Base-by-base conservation (phyloP, 1,284 basidiomycete species). In the Sanguinoderma infundibulare region DNA sequence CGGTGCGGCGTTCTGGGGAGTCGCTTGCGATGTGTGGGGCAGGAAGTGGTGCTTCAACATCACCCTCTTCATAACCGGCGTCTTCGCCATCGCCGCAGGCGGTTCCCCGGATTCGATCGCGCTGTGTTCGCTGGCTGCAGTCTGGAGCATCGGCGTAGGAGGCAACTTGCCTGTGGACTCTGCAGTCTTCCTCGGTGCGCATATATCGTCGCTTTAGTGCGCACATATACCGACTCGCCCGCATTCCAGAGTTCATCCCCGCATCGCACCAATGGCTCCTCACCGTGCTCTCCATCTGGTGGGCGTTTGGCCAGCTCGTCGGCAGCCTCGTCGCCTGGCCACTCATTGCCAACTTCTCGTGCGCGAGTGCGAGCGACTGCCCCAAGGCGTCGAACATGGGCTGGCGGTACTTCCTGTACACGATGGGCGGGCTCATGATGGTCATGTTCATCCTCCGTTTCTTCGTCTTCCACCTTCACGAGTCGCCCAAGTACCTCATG, bases 111-210 rank as follows among this genome's bases (percentile, higher is more conserved):
- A 85, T 63, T 83, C 74, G 55, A 64, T 82, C 38, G 76, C 83
- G 0, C 75, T 91, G 17, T 83, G 81, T 53, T 79, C 83, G 0
- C 75, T 90, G 36, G 76, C 81, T 0, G 82, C 86, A 0, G 75
- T 85, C 2, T 85, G 85, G 78, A 84, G 85, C 2, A 73, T 89
- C 5, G 87, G 89, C 2, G 90, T 87, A 1, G 92, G 84, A 38
- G 87, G 87, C n/a, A 91, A 91, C 68, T 72, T 90, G 49, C 87
- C 92, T 0, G 90, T 94, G 6, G 92, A 94, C 72, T 89, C 90
- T 15, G 87, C 90, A 0, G 87, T 94, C 53, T 91, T 92, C 70
- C 80, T 94, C 14, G 88, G 90, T 91, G 59, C 67, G 77, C 71
- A 24, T 10, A 22, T 46, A 1, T 30, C 20, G 6, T n/a, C 14